phyloP scores from a whole-genome alignment of 805 yeast genomes.

The Blastobotrys attinorum region DNA sequence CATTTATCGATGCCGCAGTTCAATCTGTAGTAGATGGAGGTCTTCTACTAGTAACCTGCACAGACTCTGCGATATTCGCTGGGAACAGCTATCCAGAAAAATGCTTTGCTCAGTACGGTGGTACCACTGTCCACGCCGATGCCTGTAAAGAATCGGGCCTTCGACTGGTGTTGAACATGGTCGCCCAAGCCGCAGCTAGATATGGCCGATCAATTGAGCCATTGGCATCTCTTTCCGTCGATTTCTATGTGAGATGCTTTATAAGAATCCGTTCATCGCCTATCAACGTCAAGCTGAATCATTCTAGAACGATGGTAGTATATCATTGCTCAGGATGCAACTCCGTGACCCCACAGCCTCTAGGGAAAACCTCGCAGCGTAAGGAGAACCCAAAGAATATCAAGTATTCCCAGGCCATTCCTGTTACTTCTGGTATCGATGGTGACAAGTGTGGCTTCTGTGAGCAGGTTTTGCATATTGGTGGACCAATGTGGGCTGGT shows the following conservation, averaged over 20 bases:
- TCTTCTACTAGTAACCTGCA: constrained; percentile 81
- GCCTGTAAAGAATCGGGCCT: constrained; percentile 91
- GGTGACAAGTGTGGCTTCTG: constrained; percentile 63
- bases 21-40: constrained; percentile 83
- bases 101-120: constrained; percentile 92
- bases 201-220: constrained; percentile 87
- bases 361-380: constrained; percentile 48
- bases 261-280: constrained; percentile 74
- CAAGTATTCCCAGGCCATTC: constrained; percentile 48
- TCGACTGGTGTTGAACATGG: constrained; percentile 68
- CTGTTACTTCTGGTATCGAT: constrained; percentile 33
- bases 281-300: constrained; percentile 68
- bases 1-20: constrained; percentile 87
- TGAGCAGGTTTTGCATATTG: constrained; percentile 60
- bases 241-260: constrained; percentile 84
- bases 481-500: constrained; percentile 97
- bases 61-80: constrained; percentile 92
- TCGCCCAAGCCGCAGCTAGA: constrained; percentile 80
- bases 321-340: constrained; percentile 88
- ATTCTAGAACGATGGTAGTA: constrained; percentile 67
- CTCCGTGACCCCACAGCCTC: constrained; percentile 55
- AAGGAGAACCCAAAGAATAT: constrained; percentile 5
- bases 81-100: constrained; percentile 96
- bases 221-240: constrained; percentile 74
- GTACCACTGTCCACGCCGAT: constrained; percentile 77